Conservation (phyloP, 495 filamentous ascomycete genomes). For the Tuber melanosporum region DNA sequence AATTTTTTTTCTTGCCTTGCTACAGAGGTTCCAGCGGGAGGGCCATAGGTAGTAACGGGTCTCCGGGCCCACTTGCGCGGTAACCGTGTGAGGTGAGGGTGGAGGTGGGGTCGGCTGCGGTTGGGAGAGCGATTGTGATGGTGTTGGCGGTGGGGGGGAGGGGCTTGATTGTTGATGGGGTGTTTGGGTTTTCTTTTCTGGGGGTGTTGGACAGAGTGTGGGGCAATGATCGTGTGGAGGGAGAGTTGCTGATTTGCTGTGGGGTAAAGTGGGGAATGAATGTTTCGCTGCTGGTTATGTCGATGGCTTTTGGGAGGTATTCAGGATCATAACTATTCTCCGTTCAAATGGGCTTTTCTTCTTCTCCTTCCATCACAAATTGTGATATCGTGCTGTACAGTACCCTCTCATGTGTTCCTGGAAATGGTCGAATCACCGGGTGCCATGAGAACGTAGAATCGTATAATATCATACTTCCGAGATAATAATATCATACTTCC, state of each 20-base stretch:
- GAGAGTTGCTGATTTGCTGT: background rate
- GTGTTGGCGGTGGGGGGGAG: background rate
- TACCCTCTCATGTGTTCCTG: background rate
- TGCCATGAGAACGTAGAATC: too few species aligned
- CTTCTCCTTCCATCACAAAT: background rate
- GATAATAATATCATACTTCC: too few species aligned
- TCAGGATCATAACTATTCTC: background rate
- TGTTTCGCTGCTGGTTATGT: background rate
- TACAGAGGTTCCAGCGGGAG: background rate
- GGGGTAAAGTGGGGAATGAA: background rate
- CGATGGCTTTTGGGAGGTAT: background rate
- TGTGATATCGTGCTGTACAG: too few species aligned
- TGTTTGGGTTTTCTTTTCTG: background rate
- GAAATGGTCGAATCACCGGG: background rate
- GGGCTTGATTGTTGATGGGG: background rate
- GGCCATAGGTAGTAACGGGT: background rate
- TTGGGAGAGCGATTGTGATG: background rate
- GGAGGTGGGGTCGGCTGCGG: background rate
- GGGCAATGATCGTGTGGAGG: background rate
- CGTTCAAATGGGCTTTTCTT: background rate
- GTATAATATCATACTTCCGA: too few species aligned
- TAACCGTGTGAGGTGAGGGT: background rate
- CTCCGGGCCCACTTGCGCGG: background rate
- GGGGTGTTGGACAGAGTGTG: background rate
- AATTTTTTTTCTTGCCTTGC: constrained; percentile 1